Conservation (phyloP, 768 basidiomycete genomes). For the Lactarius pseudohatsudake region DNA sequence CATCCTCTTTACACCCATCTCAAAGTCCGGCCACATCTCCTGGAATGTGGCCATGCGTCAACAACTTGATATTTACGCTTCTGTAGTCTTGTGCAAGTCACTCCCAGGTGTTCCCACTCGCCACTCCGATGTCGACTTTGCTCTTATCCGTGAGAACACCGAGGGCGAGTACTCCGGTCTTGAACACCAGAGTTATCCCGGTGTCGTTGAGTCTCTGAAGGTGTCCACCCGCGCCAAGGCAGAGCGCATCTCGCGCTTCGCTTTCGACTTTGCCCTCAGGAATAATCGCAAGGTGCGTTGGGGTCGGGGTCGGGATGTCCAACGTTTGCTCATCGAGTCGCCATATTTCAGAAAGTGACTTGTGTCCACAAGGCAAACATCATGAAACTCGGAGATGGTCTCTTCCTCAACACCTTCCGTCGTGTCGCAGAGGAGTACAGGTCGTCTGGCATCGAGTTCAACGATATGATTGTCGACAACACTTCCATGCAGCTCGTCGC, state of each 20-base stretch:
- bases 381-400: slow-evolving; percentile 99
- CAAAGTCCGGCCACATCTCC: slow-evolving; percentile 93
- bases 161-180: slow-evolving; percentile 99
- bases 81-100: slow-evolving; percentile 97
- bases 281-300: slow-evolving; percentile 89
- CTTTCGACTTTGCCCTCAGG: slow-evolving; percentile 98
- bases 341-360: slow-evolving; percentile 82
- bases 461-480: slow-evolving; percentile 99
- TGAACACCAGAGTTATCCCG: slow-evolving; percentile 97
- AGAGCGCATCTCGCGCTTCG: slow-evolving; percentile 94
- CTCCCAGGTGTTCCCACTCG: slow-evolving; percentile 95
- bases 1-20: slow-evolving; percentile 98
- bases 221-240: slow-evolving; percentile 94
- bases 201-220: slow-evolving; percentile 97
- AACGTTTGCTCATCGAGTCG: slow-evolving; percentile 2
- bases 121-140: slow-evolving; percentile 96
- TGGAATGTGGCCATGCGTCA: slow-evolving; percentile 99
- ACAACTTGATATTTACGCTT: slow-evolving; percentile 98
- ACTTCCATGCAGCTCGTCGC: slow-evolving; percentile 99
- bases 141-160: slow-evolving; percentile 99
- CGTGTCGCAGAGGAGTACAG: slow-evolving; percentile 96
- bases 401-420: slow-evolving; percentile 98
- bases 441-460: slow-evolving; percentile 84
- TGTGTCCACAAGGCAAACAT: slow-evolving; percentile 99
- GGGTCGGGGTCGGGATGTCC: slow-evolving; percentile 18